These are phyloP conservation scores for Paraphaeosphaeria minitans DNA, from an alignment of 2,329 filamentous ascomycete species.

Conservation along the genomic window DNA sequence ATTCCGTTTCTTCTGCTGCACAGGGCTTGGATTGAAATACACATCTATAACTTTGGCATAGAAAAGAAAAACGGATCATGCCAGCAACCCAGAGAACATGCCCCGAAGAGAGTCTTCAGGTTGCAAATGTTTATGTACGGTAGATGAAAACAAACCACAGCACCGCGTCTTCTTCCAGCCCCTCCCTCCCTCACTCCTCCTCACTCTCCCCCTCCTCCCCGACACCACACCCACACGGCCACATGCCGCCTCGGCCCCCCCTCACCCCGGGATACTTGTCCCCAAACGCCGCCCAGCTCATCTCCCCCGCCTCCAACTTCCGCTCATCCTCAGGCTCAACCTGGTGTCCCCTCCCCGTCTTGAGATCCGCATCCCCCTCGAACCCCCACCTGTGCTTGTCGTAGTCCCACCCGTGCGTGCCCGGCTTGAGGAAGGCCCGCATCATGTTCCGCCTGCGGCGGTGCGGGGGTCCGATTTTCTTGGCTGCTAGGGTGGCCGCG, in stretches of 20 bases:
- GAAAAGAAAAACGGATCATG: too few relatives aligned
- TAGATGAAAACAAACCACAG: too few relatives aligned
- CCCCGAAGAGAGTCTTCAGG: too few relatives aligned
- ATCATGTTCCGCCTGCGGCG: neutral
- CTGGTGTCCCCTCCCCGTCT: conserved; percentile 29
- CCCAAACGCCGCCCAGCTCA: conserved; percentile 16
- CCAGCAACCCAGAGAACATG: neutral
- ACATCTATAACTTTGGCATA: too few relatives aligned
- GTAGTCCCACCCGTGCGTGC: conserved; percentile 29
- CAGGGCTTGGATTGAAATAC: too few relatives aligned
- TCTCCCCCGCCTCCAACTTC: neutral
- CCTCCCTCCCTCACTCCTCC: conserved; percentile 4
- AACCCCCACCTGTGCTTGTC: conserved; percentile 16
- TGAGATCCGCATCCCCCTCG: conserved; percentile 19
- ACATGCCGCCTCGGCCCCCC: conserved; percentile 18
- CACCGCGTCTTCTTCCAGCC: neutral
- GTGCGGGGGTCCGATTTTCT: neutral
- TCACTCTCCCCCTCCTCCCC: conserved; percentile 8
- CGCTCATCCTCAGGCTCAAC: conserved; percentile 21
- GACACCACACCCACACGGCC: conserved; percentile 35
- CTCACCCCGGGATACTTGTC: conserved; percentile 26
- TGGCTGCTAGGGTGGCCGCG: neutral
- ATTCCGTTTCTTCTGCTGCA: too few relatives aligned
- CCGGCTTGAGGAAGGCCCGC: conserved; percentile 23
- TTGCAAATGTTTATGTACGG: too few relatives aligned